phyloP scores from a whole-genome alignment of 2,329 filamentous ascomycete genomes.

The Davidsoniella eucalypti region DNA sequence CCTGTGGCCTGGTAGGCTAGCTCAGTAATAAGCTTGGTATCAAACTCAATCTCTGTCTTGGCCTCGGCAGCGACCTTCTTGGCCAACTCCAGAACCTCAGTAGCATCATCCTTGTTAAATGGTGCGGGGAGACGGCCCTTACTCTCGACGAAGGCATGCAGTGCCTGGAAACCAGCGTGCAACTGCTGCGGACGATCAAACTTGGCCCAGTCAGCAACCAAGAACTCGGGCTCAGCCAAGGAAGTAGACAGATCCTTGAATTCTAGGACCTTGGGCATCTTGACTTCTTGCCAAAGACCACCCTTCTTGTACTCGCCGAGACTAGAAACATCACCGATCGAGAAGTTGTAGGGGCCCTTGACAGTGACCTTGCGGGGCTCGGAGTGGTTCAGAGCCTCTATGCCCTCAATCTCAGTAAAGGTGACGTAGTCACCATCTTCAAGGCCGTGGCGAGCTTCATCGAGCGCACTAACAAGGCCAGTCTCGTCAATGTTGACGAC shows the following conservation, averaged over 20 bases:
- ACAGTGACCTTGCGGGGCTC: constrained; percentile 83
- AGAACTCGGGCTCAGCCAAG: constrained; percentile 70
- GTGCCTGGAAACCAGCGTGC: constrained; percentile 80
- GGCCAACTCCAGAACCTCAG: constrained; percentile 58
- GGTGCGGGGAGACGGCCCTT: constrained; percentile 65
- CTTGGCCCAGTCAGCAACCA: constrained; percentile 93
- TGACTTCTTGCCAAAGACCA: constrained; percentile 87
- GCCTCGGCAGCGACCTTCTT: constrained; percentile 59
- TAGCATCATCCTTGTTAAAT: constrained; percentile 71
- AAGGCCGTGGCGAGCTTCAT: constrained; percentile 86
- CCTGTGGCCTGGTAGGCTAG: constrained; percentile 87
- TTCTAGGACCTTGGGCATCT: constrained; percentile 89
- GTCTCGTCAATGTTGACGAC: constrained; percentile 79
- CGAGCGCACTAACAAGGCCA: constrained; percentile 78
- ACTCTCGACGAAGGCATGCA: constrained; percentile 67
- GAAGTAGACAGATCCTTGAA: constrained; percentile 70
- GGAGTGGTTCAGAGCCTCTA: constrained; percentile 71
- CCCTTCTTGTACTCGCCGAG: constrained; percentile 78
- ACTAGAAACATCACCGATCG: constrained; percentile 80
- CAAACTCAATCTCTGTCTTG: constrained; percentile 65
- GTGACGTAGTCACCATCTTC: constrained; percentile 95
- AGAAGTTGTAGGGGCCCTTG: constrained; percentile 94
- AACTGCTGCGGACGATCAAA: constrained; percentile 89
- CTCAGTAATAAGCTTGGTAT: constrained; percentile 85
- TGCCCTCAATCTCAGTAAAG: constrained; percentile 81